Evolutionary conservation across 2,329 filamentous ascomycete genomes (phyloP), one percentile per base, ranked within the genome.

Genomic region (Mycocentrospora acerina): DNA sequence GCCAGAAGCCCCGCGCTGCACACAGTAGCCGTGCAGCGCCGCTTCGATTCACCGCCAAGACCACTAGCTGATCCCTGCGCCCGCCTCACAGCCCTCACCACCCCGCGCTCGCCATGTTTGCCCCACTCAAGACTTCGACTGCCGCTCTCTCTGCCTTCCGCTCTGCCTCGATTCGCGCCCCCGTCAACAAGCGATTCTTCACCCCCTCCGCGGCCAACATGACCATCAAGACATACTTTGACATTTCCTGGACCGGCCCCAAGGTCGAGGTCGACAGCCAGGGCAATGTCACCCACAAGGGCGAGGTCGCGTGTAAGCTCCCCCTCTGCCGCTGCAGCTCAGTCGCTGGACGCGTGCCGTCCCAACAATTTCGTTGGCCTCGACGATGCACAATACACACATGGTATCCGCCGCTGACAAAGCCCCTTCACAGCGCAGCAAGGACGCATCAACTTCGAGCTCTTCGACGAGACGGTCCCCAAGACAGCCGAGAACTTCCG

Each of bases 401-500:
- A n/a, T n/a, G n/a, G n/a, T n/a, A 51, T 38, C 31, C 22, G 5
- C 18, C 50, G 50, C 46, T 53, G 49, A 36, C 57, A 57, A 34
- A 61, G 51, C 6, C 28, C 26, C 25, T 34, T 31, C 67, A 51
- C 57, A 89, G 88, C 71, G 47, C 86, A 93, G 74, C 62, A 59
- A 35, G 89, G 86, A 64, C 85, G 86, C 68, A 87, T 97, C 79
- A 86, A 81, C 77, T 94, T 96, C 79, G 83, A 84, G 62, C 88
- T 97, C 69, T 95, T 77, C 79, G 80, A 91, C 69, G 80, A 89
- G 55, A 78, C 83, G 47, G 89, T 95, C 68, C 91, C 91, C 71
- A 93, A 86, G 82, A 96, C 91, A 40, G 78, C 80, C 58, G 77
- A 80, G 71, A 93, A 93, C 82, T 94, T 94, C 83, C 81, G 80